Evolutionary conservation across 371 early-diverging fungal species (phyloP).

Genomic region (Gilbertella persicaria): DNA sequence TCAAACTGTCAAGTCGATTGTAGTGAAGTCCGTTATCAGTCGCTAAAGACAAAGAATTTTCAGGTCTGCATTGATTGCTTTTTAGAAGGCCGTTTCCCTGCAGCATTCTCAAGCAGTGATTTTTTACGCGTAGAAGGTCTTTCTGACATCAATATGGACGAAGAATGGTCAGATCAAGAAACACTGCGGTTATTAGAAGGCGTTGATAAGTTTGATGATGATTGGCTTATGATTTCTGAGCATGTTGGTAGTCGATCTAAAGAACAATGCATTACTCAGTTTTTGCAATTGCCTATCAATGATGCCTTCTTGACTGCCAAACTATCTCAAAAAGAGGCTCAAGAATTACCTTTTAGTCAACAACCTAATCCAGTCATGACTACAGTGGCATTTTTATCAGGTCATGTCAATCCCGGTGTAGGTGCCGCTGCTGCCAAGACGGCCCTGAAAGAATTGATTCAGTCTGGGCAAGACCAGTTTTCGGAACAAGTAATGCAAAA

Average conservation of each 20-base stretch:
- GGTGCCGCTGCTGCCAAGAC: slow-evolving; percentile 50
- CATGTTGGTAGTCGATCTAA: slow-evolving; percentile 93
- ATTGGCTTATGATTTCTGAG: slow-evolving; percentile 95
- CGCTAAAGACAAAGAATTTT: slow-evolving; percentile 30
- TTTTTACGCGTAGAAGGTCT: slow-evolving; percentile 40
- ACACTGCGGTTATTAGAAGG: slow-evolving; percentile 92
- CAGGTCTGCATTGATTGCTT: slow-evolving; percentile 46
- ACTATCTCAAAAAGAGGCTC: slow-evolving; percentile 27
- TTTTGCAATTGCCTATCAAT: slow-evolving; percentile 93
- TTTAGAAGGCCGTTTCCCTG: slow-evolving; percentile 44
- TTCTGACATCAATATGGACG: slow-evolving; percentile 30
- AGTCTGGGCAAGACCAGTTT: slow-evolving; percentile 24
- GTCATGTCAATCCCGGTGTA: slow-evolving; percentile 48
- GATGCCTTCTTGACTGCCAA: slow-evolving; percentile 38
- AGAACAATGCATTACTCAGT: slow-evolving; percentile 95
- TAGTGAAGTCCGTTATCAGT: slow-evolving; percentile 42
- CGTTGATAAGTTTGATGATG: slow-evolving; percentile 94
- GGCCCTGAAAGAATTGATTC: slow-evolving; percentile 33
- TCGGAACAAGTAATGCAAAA: slow-evolving; percentile 44
- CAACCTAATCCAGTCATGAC: slow-evolving; percentile 50
- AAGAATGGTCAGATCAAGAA: slow-evolving; percentile 93
- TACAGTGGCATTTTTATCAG: slow-evolving; percentile 43
- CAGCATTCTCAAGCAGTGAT: slow-evolving; percentile 38
- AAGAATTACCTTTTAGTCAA: slow-evolving; percentile 42
- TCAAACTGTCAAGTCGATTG: slow-evolving; percentile 38